Evolutionary conservation across 2,329 filamentous ascomycete genomes (phyloP).

Genomic region (Venturia asperata): DNA sequence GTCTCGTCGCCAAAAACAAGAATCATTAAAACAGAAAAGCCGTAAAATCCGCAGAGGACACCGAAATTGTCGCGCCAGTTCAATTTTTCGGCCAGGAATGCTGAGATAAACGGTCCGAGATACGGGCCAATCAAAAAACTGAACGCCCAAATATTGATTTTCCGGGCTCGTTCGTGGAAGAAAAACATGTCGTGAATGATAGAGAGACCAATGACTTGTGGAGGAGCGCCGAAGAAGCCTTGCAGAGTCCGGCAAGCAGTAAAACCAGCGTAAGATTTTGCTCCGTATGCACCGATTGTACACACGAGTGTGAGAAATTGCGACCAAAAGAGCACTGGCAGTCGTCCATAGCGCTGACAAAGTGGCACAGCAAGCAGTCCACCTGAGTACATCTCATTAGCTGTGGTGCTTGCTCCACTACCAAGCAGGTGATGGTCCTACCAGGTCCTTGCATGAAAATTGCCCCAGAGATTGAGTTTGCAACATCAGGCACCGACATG

Average conservation of each 20-base stretch:
- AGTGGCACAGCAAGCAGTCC: conserved; percentile 26
- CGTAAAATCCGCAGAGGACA: conserved; percentile 22
- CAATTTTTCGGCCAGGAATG: conserved; percentile 24
- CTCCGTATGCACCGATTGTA: conserved; percentile 23
- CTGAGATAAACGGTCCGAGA: conserved; percentile 28
- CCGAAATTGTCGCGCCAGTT: conserved; percentile 26
- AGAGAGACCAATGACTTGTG: conserved; percentile 27
- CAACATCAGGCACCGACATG: conserved; percentile 21
- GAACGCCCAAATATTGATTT: conserved; percentile 30
- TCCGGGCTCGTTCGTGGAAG: conserved; percentile 33
- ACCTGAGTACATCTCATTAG: conserved; percentile 21
- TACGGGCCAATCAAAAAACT: conserved; percentile 26
- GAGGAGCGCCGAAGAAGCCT: conserved; percentile 26
- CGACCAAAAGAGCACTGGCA: conserved; percentile 30
- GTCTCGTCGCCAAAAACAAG: conserved; percentile 31
- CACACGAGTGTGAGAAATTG: conserved; percentile 23
- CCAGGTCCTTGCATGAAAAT: conserved; percentile 22
- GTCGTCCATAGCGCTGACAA: conserved; percentile 23
- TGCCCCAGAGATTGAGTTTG: conserved; percentile 22
- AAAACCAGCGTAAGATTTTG: conserved; percentile 24
- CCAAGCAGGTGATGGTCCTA: not conserved
- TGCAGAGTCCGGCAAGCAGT: conserved; percentile 27
- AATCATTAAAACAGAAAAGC: conserved; percentile 23
- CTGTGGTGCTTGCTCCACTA: conserved; percentile 3
- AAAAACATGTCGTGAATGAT: conserved; percentile 34